Evolutionary conservation across 2,329 filamentous ascomycete species (phyloP).

Genomic region (Trichoderma sp.): DNA sequence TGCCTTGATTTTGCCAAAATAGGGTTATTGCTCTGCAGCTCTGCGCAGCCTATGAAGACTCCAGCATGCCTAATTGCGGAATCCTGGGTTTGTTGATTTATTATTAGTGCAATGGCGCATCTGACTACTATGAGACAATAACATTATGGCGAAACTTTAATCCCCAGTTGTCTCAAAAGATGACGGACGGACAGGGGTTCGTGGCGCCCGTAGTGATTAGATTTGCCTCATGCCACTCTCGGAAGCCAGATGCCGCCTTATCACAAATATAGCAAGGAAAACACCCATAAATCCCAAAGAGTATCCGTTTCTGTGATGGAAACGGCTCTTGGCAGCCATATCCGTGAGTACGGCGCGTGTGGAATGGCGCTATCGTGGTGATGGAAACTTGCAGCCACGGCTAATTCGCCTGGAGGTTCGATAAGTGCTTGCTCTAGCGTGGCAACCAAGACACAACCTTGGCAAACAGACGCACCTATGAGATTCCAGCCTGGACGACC

Average conservation of each 20-base stretch:
- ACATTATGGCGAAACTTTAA: not conserved
- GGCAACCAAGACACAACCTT: not conserved
- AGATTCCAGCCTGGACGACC: not conserved
- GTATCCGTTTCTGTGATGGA: not conserved
- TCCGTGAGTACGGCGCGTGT: not conserved
- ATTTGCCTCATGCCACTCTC: not conserved
- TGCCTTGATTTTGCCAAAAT: not conserved
- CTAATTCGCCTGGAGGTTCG: slow-evolving; percentile 1
- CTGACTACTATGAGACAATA: not conserved
- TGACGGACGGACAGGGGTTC: not conserved
- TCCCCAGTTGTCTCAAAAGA: not conserved
- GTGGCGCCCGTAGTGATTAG: not conserved
- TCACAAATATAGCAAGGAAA: not conserved
- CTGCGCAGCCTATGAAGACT: not conserved
- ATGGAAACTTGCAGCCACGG: not conserved
- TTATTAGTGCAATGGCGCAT: not conserved
- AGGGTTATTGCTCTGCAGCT: not conserved
- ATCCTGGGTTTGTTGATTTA: not conserved
- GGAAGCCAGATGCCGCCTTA: not conserved
- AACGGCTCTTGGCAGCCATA: not conserved
- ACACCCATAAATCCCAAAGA: not conserved
- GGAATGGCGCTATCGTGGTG: not conserved
- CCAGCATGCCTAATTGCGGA: not conserved
- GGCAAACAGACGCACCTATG: not conserved
- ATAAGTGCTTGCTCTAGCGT: slow-evolving; percentile 7